phyloP scores from a whole-genome alignment of 1,284 basidiomycete species.

The Boletus semigastroideus region DNA sequence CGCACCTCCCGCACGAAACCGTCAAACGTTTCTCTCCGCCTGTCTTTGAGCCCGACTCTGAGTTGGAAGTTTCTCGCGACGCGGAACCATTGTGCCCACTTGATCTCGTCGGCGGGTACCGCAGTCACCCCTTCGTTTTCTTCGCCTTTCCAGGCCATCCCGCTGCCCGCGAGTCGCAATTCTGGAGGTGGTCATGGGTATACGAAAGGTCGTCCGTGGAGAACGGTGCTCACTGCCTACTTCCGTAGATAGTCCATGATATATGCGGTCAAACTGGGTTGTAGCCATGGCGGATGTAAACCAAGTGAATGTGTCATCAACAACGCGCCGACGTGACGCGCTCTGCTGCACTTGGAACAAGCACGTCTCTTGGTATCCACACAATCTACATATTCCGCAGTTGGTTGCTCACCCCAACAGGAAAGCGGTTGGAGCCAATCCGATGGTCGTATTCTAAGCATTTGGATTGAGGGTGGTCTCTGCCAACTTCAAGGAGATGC shows the following conservation, averaged over 20 bases:
- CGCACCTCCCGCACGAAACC: constrained; percentile 88
- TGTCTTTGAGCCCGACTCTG: constrained; percentile 75
- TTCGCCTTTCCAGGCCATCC: constrained; percentile 90
- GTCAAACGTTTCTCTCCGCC: constrained; percentile 84
- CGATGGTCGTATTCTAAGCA: no score
- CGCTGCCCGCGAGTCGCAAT: constrained; percentile 83
- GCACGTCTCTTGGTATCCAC: no score
- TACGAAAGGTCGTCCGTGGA: neutral
- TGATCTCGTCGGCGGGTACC: constrained; percentile 74
- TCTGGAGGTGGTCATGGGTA: constrained; percentile 47
- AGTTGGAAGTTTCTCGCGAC: constrained; percentile 94
- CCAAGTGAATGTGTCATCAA: no score
- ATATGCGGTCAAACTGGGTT: constrained; percentile 83
- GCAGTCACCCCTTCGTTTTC: constrained; percentile 66
- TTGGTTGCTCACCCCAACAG: no score
- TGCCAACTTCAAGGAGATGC: no score
- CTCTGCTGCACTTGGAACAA: no score
- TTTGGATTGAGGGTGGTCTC: no score
- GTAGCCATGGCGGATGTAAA: constrained; percentile 44
- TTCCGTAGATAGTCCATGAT: constrained; percentile 69
- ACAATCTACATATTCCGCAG: no score
- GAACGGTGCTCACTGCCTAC: constrained; percentile 69
- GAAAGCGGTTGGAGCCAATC: no score
- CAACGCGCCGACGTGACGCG: no score
- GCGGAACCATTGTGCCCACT: constrained; percentile 87